Base-by-base conservation (phyloP, 106 monocot species). In the Allium sativum region DNA sequence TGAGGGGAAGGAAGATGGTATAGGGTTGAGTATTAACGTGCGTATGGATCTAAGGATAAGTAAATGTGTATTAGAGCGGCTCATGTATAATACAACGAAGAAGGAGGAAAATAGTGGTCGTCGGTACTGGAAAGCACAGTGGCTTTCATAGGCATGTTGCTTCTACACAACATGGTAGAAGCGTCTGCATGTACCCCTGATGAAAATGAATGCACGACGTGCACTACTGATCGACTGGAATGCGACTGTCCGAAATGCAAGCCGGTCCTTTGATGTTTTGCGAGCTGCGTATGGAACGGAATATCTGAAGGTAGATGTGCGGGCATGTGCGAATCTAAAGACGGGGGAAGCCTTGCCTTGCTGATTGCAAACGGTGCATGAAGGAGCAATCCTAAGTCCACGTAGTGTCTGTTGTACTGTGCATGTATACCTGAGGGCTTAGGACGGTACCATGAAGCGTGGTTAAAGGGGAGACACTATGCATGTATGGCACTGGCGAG, bases 341-440 rank as follows among this genome's bases (percentile, higher is more conserved):
- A 44, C 5, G 41, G n/a, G 61, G 61, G 45, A 18, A 46, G 45
- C 14, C 61, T n/a, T 62, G 61, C 45, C 61, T 62, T 62, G 44
- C 45, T 18, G 61, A 62, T 46, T 62, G 61, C 45, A 62, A 46
- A 13, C 44, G 45, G 21, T 62, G 61, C 45, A 62, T 62, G 61
- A 44, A 62, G 46, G n/a, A n/a, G n/a, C n/a, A n/a, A n/a, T n/a
- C n/a, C n/a, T n/a, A n/a, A n/a, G n/a, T n/a, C n/a, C n/a, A n/a
- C n/a, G n/a, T n/a, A n/a, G n/a, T n/a, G n/a, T n/a, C n/a, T n/a
- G n/a, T n/a, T n/a, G n/a, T n/a, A n/a, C n/a, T n/a, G n/a, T n/a
- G n/a, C n/a, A n/a, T n/a, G n/a, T n/a, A n/a, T n/a, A n/a, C n/a
- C n/a, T n/a, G n/a, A n/a, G n/a, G n/a, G n/a, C n/a, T n/a, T n/a